These are phyloP conservation scores for Cordyceps sp. DNA, from an alignment of 2,329 filamentous ascomycete species.

Conservation along the genomic window DNA sequence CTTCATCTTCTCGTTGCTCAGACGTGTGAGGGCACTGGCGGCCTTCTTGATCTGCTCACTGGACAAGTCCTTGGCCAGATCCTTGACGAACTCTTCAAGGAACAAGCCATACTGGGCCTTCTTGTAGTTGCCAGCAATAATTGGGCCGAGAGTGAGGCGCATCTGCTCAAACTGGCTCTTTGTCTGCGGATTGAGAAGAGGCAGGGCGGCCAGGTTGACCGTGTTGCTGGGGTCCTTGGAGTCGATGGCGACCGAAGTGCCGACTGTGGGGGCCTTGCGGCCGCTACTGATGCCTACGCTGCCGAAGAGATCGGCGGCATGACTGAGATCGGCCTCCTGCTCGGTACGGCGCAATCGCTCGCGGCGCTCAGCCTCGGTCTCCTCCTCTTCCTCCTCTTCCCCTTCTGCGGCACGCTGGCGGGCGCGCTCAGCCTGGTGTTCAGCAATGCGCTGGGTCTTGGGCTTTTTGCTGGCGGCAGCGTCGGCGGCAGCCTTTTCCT, in stretches of 20 bases:
- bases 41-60: constrained; percentile 97
- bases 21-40: constrained; percentile 68
- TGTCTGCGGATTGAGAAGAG: constrained; percentile 77
- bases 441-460: constrained; percentile 72
- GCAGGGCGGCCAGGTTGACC: constrained; percentile 63
- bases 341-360: constrained; percentile 64
- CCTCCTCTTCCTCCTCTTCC: constrained; percentile 48
- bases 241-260: constrained; percentile 52
- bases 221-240: constrained; percentile 57
- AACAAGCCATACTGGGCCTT: constrained; percentile 85
- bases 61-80: constrained; percentile 70
- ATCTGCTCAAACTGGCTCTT: constrained; percentile 75
- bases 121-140: constrained; percentile 59
- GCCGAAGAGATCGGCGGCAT: constrained; percentile 84
- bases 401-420: constrained; percentile 33
- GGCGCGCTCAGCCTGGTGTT: constrained; percentile 49
- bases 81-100: constrained; percentile 79
- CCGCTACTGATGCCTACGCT: constrained; percentile 49
- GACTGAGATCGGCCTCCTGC: constrained; percentile 73
- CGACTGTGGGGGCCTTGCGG: constrained; percentile 50
- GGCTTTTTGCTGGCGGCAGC: constrained; percentile 83
- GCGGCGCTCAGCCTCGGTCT: constrained; percentile 56
- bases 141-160: constrained; percentile 60
- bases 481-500: constrained; percentile 78
- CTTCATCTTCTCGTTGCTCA: constrained; percentile 96